Base-by-base conservation (phyloP, 2,329 filamentous ascomycete genomes). In the Exutisphaerella laricina region DNA sequence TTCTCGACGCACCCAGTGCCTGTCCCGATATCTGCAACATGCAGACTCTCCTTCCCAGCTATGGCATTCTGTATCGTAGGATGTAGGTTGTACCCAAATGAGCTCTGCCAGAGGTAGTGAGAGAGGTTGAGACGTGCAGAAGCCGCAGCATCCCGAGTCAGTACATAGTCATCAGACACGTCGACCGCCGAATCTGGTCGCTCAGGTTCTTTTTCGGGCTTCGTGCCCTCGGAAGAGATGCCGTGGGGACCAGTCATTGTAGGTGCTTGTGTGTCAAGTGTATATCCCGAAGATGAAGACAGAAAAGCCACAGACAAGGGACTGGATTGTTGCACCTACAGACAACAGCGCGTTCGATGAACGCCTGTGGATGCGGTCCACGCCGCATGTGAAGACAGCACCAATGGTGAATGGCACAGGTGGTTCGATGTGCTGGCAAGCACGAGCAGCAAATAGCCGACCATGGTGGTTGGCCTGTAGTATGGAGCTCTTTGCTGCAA, bases 21-120 rank as follows among this genome's bases (percentile, higher is more conserved):
- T 22, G 50, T 53, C 13, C 50, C 50, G 16, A 53, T 41, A 9
- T 53, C 48, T 30, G 50, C 50, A 16, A 53, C 40, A 3, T 39
- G 45, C 22, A 53, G 37, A 17, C 43, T 31, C 12, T 50, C 42
- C 29, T 36, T 48, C 35, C 45, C 48, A 8, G 30, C 33, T 32
- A 53, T 35, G 7, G 42, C 45, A 40, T 40, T 35, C 28, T 48
- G 48, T 14, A 53, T 53, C 5, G 42, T 39, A 6, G 48, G 50
- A 31, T 53, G 50, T 12, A 53, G 34, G 32, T 50, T 53, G 43
- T 48, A 53, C 12, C 50, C 48, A 23, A 48, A 53, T 5, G 50
- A 53, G 13, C 48, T 50, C n/a, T 53, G 50, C 50, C 50, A 53
- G 35, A 53, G 30, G 39, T 53, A 53, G 31, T 53, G 50, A n/a